Conservation (phyloP, 2,329 filamentous ascomycete genomes). For the Fusarium sp. region DNA sequence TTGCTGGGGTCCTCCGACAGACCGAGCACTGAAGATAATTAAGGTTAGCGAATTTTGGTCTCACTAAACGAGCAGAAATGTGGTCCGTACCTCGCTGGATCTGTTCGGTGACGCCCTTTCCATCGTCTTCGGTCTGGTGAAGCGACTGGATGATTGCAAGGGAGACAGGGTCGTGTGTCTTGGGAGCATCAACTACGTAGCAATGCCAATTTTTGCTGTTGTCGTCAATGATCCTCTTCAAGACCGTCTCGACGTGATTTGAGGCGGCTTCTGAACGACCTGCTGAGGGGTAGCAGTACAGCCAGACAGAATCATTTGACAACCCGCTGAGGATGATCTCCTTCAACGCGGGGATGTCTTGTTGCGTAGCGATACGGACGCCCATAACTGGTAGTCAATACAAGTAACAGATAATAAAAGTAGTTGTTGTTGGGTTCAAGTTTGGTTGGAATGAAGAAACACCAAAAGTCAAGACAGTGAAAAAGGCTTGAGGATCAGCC, state of each 20-base stretch:
- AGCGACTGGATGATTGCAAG: conserved; percentile 21
- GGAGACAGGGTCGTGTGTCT: conserved; percentile 25
- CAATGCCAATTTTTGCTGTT: conserved; percentile 23
- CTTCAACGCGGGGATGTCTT: conserved; percentile 27
- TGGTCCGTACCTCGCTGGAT: conserved; percentile 22
- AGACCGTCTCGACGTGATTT: conserved; percentile 16
- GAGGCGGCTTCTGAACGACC: not conserved
- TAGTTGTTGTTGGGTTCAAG: not conserved
- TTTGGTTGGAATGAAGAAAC: not conserved
- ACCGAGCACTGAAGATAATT: conserved; percentile 3
- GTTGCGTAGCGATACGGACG: conserved; percentile 23
- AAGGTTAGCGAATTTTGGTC: not conserved
- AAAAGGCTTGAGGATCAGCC: not conserved
- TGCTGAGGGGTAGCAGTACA: conserved; percentile 21
- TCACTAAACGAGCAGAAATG: not conserved
- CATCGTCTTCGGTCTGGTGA: conserved; percentile 14
- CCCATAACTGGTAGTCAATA: not conserved
- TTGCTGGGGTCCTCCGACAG: not conserved
- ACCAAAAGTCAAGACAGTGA: not conserved
- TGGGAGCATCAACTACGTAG: conserved; percentile 23
- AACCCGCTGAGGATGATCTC: conserved; percentile 29
- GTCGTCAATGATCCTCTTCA: conserved; percentile 15
- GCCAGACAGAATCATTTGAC: conserved; percentile 24
- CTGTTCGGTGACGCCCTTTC: conserved; percentile 17
- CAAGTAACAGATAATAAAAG: not conserved